phyloP scores from a whole-genome alignment of 768 basidiomycete species.

The Agaricus bisporus region DNA sequence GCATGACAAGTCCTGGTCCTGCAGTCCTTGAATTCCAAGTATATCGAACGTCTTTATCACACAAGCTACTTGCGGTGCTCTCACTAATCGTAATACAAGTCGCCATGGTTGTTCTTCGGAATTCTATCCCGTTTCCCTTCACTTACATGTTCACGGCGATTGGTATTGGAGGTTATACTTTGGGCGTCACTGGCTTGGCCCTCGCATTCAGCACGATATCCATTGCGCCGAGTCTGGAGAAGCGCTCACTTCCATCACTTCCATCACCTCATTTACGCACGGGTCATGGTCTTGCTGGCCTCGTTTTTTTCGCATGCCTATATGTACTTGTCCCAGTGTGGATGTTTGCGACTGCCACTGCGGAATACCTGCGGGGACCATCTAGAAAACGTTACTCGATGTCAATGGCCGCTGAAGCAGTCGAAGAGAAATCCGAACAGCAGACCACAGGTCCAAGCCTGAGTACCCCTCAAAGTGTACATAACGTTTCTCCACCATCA shows the following conservation, averaged over 20 bases:
- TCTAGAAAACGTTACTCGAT: constrained; percentile 8
- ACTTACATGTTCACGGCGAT: constrained; percentile 27
- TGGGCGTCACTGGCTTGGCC: constrained; percentile 59
- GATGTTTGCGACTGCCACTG: not conserved
- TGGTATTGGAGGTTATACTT: constrained; percentile 38
- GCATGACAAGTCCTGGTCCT: constrained; percentile 1
- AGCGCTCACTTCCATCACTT: constrained; percentile 24
- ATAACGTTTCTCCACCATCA: constrained; percentile 33
- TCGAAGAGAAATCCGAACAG: constrained; percentile 26
- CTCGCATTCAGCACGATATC: constrained; percentile 57
- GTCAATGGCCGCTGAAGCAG: constrained; percentile 17
- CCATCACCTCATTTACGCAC: constrained; percentile 41
- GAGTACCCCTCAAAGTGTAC: constrained; percentile 30
- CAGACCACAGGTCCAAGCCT: constrained; percentile 19
- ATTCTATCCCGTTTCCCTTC: constrained; percentile 12
- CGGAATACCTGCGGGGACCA: not conserved
- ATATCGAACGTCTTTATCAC: constrained; percentile 33
- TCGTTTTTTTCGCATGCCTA: constrained; percentile 57
- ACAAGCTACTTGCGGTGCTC: constrained; percentile 40
- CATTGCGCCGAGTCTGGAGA: constrained; percentile 21
- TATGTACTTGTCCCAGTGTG: constrained; percentile 44
- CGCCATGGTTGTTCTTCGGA: constrained; percentile 30
- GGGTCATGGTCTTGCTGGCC: constrained; percentile 56
- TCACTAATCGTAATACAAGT: constrained; percentile 35
- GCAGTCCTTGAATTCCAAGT: constrained; percentile 1